Percentiles rank a stretch among this genome's conserved stretches.
These are phyloP conservation scores for Cercospora canescens DNA, from an alignment of 2,329 filamentous ascomycete genomes.

Conservation along the genomic window DNA sequence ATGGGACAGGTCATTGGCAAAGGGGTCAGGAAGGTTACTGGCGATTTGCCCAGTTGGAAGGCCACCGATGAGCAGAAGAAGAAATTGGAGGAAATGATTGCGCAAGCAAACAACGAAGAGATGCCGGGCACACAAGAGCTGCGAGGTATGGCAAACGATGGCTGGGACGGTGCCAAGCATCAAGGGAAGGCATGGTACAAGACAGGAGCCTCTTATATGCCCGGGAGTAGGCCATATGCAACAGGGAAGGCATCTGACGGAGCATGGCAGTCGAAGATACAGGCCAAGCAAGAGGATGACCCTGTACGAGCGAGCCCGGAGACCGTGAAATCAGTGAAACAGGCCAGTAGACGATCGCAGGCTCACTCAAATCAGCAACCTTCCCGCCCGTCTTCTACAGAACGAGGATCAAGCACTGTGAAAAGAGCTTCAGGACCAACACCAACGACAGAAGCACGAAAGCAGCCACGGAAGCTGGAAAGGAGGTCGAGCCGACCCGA, in stretches of 20 bases:
- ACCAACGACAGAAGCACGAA: constrained; percentile 8
- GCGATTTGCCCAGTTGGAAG: constrained; percentile 32
- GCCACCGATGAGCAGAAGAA: constrained; percentile 35
- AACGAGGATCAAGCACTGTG: neutral
- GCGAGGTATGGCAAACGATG: constrained; percentile 18
- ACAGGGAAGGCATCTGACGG: constrained; percentile 10
- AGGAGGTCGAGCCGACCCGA: constrained; percentile 4
- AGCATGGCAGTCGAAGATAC: constrained; percentile 11
- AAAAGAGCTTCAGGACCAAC: neutral
- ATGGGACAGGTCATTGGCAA: constrained; percentile 28
- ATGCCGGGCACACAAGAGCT: constrained; percentile 23
- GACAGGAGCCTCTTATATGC: constrained; percentile 16
- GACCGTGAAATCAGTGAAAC: constrained; percentile 13
- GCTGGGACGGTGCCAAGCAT: constrained; percentile 8
- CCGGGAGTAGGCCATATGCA: constrained; percentile 4
- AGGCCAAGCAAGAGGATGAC: constrained; percentile 7
- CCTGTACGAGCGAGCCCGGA: constrained; percentile 6
- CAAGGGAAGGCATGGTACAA: constrained; percentile 14
- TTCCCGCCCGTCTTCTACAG: neutral
- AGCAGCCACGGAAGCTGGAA: constrained; percentile 24
- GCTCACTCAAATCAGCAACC: neutral
- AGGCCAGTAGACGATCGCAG: constrained; percentile 4
- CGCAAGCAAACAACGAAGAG: constrained; percentile 31
- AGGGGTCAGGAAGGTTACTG: constrained; percentile 30
- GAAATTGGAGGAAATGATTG: constrained; percentile 35